Percentiles rank a stretch among this genome's conserved stretches.
phyloP scores from a whole-genome alignment of 2,329 filamentous ascomycete genomes.

The Xylaria sp. region DNA sequence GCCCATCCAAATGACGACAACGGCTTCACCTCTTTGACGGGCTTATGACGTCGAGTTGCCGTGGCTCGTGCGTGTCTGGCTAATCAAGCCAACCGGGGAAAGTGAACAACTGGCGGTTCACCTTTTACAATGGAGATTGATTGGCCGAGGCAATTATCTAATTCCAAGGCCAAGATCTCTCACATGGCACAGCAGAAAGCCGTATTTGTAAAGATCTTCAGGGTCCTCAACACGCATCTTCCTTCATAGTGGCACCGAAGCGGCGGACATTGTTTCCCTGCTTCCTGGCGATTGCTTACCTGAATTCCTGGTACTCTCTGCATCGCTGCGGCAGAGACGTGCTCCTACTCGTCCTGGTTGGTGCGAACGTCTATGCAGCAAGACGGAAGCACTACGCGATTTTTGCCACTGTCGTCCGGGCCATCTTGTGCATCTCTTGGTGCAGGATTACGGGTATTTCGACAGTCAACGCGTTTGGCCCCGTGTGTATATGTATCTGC shows the following conservation, averaged over 20 bases:
- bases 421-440: neutral
- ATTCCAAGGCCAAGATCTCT: constrained; percentile 38
- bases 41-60: constrained; percentile 45
- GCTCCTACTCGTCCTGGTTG: neutral
- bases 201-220: constrained; percentile 46
- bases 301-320: constrained; percentile 5
- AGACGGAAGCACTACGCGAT: constrained; percentile 15
- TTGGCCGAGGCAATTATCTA: constrained; percentile 36
- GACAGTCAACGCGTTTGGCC: constrained; percentile 7
- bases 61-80: constrained; percentile 33
- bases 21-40: constrained; percentile 36
- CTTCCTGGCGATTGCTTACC: constrained; percentile 29
- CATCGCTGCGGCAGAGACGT: constrained; percentile 11
- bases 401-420: constrained; percentile 24
- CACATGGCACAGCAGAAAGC: constrained; percentile 40
- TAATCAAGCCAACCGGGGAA: constrained; percentile 37
- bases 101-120: constrained; percentile 36
- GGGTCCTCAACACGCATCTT: constrained; percentile 43
- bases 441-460: constrained; percentile 3
- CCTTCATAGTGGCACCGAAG: constrained; percentile 20
- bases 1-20: constrained; percentile 46
- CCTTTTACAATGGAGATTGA: constrained; percentile 26
- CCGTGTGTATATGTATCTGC: constrained; percentile 30
- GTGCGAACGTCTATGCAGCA: constrained; percentile 15
- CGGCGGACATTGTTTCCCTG: constrained; percentile 29